Evolutionary conservation across 495 filamentous ascomycete species (phyloP), one percentile per base, ranked within the genome.

Genomic region (Glonium stellatum): DNA sequence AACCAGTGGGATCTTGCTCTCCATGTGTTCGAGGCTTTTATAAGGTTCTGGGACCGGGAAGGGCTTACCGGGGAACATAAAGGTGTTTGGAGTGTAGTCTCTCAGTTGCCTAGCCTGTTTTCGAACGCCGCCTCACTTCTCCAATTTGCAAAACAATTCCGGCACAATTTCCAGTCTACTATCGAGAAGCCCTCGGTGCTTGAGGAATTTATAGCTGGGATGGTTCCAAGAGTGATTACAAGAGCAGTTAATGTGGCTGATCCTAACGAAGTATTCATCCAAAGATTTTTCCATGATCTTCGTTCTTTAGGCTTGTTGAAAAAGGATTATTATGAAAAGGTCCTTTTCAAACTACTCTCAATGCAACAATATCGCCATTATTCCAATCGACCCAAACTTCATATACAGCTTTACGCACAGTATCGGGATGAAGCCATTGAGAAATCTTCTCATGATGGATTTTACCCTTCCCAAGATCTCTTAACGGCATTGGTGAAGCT

Each of bases 1-100:
- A 48, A 56, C n/a, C 58, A 63, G 21, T 69, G 67, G 67, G 59
- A 67, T 9, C 56, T 69, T 27, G 53, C 37, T 31, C 18, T 67
- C 2, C 55, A 57, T 4, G 53, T 67, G 1, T 62, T 54, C 25
- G 18, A 44, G 27, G 39, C 52, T 25, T 64, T 61, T 34, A 11
- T 54, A 13, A 31, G 25, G 4, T 51, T 51, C 21, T 51, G 48
- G 48, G 15, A 42, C 39, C 35, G 44, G 15, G 10, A 31, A 25
- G 37, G 25, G 4, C 31, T 62, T 41, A n/a, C 8, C 8, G 5
- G 8, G 31, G 57, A 34, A 21, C 52, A 15, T 9, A 12, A 11
- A 4, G 34, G 27, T 12, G 34, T 62, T 4, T 62, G 58, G 60
- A 44, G 19, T 0, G 10, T 21, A 10, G 46, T 62, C 18, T 39